Evolutionary conservation across 2,329 filamentous ascomycete genomes (phyloP), one percentile per base, ranked within the genome.

Genomic region (Sporothrix globosa): DNA sequence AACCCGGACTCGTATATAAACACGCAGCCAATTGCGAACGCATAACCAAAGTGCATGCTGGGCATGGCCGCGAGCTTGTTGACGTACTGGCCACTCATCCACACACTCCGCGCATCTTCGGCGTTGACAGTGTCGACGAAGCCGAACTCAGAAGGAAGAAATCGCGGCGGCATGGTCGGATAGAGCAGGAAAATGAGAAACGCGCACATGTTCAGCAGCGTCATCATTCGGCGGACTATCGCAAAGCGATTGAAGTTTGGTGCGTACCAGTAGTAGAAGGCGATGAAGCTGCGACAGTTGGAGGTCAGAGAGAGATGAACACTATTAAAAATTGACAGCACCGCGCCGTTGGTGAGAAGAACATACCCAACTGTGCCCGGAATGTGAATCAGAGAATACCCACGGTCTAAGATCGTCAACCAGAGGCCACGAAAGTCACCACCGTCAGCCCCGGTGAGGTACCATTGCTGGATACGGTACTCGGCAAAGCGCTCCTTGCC

Each of bases 121-220:
- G 81, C 82, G 68, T 83, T 83, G 17, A 86, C 84, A 2, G 84
- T 85, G 73, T 86, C 84, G 70, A 83, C 78, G 74, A 86, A 86
- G 21, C 83, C 82, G 68, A 80, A 86, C 76, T 87, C 83, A 50
- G 69, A 46, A 9, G 76, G 83, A 67, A 89, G 81, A 60, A 89
- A 80, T 9, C 87, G 84, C 68, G 87, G 87, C 3, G 87, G 87
- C 86, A 89, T 90, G 76, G 86, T 88, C 11, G 88, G 88, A 81
- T 85, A 90, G 30, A 86, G 78, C n/a, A 86, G 87, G 76, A 90
- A 90, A 72, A 87, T 82, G 72, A 86, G 74, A 73, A 90, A 90
- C 58, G 87, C 87, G 69, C 87, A 77, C 41, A 88, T 80, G 73
- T 90, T 90, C 74, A 86, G 86, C 74, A 89, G 82, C 30, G 87